Evolutionary conservation across 768 basidiomycete species (phyloP).

Genomic region (Pleurotus cornucopiae): DNA sequence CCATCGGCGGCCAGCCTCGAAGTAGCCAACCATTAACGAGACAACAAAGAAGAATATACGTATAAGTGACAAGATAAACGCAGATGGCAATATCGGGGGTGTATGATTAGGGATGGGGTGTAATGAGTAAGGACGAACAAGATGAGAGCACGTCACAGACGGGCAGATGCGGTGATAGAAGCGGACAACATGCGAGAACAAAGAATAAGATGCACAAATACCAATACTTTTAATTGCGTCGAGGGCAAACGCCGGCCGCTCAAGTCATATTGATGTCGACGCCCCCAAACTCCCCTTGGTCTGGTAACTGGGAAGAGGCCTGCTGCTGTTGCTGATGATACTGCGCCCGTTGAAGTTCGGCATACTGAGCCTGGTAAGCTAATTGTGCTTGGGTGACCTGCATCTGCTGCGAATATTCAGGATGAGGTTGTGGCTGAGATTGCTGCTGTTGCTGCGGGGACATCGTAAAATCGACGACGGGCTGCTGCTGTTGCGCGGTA

Average conservation of each 20-base stretch:
- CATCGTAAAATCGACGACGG: background rate
- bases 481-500: constrained; percentile 11
- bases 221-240: background rate
- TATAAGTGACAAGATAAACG: background rate
- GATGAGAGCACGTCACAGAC: background rate
- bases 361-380: constrained; percentile 20
- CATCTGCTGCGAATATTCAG: constrained; percentile 27
- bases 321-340: constrained; percentile 18
- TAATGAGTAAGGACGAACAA: background rate
- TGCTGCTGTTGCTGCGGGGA: constrained; percentile 3
- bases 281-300: constrained; percentile 7
- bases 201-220: background rate
- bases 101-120: background rate
- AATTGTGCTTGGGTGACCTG: constrained; percentile 20
- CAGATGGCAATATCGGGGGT: background rate
- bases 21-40: constrained; percentile 1
- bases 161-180: constrained; percentile 5
- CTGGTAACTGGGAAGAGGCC: background rate
- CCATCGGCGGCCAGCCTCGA: constrained; percentile 2
- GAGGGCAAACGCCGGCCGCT: background rate
- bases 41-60: background rate
- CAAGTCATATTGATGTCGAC: constrained; percentile 7
- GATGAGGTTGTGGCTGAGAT: background rate
- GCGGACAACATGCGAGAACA: background rate
- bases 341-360: constrained; percentile 17